phyloP scores from a whole-genome alignment of 1,139 yeast species.

The Debaryomyces sp. region DNA sequence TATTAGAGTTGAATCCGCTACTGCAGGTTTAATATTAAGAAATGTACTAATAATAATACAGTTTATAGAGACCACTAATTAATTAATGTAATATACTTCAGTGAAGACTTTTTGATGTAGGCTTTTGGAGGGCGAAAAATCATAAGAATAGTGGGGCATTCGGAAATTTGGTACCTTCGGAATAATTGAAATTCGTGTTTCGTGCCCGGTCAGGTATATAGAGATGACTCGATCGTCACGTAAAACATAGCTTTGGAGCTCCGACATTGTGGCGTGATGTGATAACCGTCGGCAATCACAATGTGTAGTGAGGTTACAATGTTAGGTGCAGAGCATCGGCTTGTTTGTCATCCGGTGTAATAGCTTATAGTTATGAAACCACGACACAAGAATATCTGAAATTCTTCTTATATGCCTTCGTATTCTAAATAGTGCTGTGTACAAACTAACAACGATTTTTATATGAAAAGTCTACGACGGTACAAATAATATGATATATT shows the following conservation, averaged over 20 bases:
- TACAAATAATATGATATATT: not conserved
- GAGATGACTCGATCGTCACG: not conserved
- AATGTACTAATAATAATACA: slow-evolving; percentile 7
- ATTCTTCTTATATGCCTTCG: not conserved
- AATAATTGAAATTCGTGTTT: not conserved
- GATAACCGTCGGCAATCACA: not conserved
- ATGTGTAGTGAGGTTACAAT: not conserved
- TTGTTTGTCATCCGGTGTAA: not conserved
- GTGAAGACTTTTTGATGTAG: not conserved
- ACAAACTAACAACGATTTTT: not conserved
- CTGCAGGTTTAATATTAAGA: not conserved
- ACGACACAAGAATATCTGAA: not conserved
- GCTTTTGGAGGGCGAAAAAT: not conserved
- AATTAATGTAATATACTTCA: slow-evolving; percentile 5
- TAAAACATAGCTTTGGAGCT: too few species aligned
- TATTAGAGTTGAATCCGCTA: not conserved
- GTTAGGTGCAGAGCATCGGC: not conserved
- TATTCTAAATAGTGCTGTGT: not conserved
- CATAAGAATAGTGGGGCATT: too few species aligned
- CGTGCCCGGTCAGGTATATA: not conserved
- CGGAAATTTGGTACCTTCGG: not conserved
- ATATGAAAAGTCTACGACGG: not conserved
- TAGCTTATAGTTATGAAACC: not conserved
- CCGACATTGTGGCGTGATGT: not conserved
- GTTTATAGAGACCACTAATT: slow-evolving; percentile 8